Evolutionary conservation across 768 basidiomycete species (phyloP), one percentile per base, ranked within the genome.

Genomic region (Panus rudis): DNA sequence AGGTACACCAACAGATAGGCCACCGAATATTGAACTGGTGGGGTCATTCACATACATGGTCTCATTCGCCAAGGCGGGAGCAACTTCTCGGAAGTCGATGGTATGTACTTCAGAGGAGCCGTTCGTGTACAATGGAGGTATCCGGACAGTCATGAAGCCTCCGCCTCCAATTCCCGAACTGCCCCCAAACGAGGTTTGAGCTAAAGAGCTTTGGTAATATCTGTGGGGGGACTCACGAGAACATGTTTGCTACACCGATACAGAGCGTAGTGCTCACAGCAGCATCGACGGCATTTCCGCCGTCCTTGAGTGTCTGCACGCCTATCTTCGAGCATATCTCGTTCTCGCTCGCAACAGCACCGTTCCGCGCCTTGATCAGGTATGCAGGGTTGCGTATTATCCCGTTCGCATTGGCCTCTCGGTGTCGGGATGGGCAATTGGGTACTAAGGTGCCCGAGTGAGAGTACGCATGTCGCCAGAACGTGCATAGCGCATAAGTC

Each of bases 231-330:
- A 72, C 79, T 58, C 55, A 92, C 73, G 88, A 89, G 60, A 92
- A 96, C 81, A 90, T 90, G 60, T 92, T 92, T 39, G 91, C 78
- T 3, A 88, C 82, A 4, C 87, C 85, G 25, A 68, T 67, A 58
- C 94, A 97, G 20, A 97, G 68, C 0, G 83, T 78, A 0, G 86
- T 73, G 17, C 80, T 76, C 42, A 97, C 79, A 0, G 80, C 84
- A 0, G 94, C 83, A 51, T 98, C 94, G 13, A 94, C 78, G 0
- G 93, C 92, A 54, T 87, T 93, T 14, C 94, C 94, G 21, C 92
- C 92, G 6, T 78, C 75, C 64, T 79, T 81, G 45, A 94, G 53
- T 7, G 81, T 68, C 4, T 78, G 65, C 2, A 96, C 78, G 3
- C 93, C 94, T 37, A 96, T 80, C 32, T 85, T 64, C 7, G 91